These are phyloP conservation scores for Oidiodendron maius DNA, from an alignment of 495 filamentous ascomycete genomes.

Conservation along the genomic window DNA sequence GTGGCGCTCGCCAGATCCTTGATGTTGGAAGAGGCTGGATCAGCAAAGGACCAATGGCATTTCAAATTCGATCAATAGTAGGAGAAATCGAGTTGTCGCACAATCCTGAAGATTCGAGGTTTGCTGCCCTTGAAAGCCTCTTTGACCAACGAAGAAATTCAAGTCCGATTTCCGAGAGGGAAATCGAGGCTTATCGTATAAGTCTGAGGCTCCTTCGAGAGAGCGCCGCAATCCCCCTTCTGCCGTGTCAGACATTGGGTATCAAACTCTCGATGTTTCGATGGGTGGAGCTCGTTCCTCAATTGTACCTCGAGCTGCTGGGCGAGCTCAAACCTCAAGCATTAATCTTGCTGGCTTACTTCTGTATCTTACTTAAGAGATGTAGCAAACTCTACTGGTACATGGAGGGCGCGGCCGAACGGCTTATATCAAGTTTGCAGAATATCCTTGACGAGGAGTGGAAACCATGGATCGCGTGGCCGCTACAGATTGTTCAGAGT, in stretches of 20 bases:
- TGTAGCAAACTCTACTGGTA: background rate
- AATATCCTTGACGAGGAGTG: background rate
- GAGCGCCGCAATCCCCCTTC: background rate
- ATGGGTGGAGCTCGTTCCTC: slow-evolving; percentile 1
- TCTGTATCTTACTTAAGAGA: slow-evolving; percentile 1
- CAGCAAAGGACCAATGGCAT: background rate
- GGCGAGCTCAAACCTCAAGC: background rate
- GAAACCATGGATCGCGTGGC: background rate
- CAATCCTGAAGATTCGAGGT: background rate
- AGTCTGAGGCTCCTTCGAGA: background rate
- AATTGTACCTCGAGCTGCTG: background rate
- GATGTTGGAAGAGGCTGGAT: background rate
- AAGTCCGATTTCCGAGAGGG: background rate
- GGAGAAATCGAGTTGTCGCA: background rate
- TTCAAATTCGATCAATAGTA: background rate
- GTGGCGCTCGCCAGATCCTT: background rate
- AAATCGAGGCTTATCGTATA: background rate
- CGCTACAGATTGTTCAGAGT: background rate
- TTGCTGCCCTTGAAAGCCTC: background rate
- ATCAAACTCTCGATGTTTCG: background rate
- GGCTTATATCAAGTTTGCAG: background rate
- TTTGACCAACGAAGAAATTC: background rate
- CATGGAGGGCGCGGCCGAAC: background rate
- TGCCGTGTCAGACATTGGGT: background rate
- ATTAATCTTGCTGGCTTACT: background rate